Conservation (phyloP, 306 rosid species). For the Lithocarpus polystachyus region DNA sequence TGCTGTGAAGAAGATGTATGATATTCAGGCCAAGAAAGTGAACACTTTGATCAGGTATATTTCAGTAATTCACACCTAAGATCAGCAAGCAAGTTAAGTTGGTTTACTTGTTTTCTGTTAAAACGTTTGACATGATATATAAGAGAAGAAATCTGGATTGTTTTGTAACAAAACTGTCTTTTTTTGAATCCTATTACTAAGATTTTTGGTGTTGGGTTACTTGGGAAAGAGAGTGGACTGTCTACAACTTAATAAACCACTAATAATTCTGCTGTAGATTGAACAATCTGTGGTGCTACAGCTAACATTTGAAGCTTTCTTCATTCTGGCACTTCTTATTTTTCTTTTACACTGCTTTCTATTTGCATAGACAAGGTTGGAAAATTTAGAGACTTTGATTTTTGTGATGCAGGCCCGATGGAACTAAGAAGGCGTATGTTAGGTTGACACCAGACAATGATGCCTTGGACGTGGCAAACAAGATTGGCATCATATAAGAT, state of each 20-base stretch:
- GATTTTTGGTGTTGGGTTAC: neutral
- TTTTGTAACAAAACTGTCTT: too few relatives aligned
- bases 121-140: too few relatives aligned
- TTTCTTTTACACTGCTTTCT: neutral
- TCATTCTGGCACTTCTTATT: neutral
- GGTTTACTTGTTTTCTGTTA: neutral
- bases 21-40: conserved; percentile 90
- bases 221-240: neutral
- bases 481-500: conserved; percentile 81
- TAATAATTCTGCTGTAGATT: neutral
- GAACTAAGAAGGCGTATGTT: conserved; percentile 92
- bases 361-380: neutral
- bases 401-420: conserved; percentile 69
- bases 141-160: too few relatives aligned
- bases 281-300: neutral
- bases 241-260: neutral
- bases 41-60: conserved; percentile 86
- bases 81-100: neutral
- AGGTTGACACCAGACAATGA: conserved; percentile 83
- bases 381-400: neutral
- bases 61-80: neutral
- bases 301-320: neutral
- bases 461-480: conserved; percentile 94
- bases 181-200: neutral
- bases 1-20: conserved; percentile 91